These are phyloP conservation scores for Rhizophora apiculata DNA, from an alignment of 345 rosid species.

Conservation along the genomic window DNA sequence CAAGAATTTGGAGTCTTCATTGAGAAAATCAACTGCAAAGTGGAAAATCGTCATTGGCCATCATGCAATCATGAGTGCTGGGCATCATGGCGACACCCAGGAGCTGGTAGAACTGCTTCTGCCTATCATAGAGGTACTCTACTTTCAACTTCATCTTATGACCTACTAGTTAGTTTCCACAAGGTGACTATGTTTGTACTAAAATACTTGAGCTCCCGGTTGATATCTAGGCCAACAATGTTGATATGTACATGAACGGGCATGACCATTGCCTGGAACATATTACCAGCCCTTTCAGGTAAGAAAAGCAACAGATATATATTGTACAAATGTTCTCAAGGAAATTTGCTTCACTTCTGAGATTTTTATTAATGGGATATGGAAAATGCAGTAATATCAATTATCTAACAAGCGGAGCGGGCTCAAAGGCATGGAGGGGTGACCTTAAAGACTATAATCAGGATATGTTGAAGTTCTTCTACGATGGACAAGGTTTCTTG, in stretches of 20 bases:
- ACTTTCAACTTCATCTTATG: not conserved
- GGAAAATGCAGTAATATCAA: conserved; percentile 43
- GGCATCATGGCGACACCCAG: conserved; percentile 42
- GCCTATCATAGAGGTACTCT: conserved; percentile 43
- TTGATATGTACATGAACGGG: conserved; percentile 49
- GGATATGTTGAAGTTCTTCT: conserved; percentile 47
- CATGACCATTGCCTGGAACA: conserved; percentile 53
- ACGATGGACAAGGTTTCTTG: conserved; percentile 86
- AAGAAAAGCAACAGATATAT: not conserved
- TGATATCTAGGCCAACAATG: conserved; percentile 35
- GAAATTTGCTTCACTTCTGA: not conserved
- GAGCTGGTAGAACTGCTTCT: conserved; percentile 37
- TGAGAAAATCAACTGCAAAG: conserved; percentile 37
- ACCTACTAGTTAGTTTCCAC: no score
- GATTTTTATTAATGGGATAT: no score
- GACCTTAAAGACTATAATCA: conserved; percentile 27
- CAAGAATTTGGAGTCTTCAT: conserved; percentile 36
- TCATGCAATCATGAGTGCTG: conserved; percentile 49
- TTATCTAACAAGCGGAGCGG: conserved; percentile 76
- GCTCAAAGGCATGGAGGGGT: conserved; percentile 86
- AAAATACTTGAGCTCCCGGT: not conserved
- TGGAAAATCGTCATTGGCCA: conserved; percentile 59
- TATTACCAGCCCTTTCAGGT: conserved; percentile 38
- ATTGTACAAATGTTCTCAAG: not conserved
- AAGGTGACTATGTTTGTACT: no score